These are phyloP conservation scores for Asterionellopsis glacialis DNA, from an alignment of 108 stramenopile genomes.

Conservation along the genomic window DNA sequence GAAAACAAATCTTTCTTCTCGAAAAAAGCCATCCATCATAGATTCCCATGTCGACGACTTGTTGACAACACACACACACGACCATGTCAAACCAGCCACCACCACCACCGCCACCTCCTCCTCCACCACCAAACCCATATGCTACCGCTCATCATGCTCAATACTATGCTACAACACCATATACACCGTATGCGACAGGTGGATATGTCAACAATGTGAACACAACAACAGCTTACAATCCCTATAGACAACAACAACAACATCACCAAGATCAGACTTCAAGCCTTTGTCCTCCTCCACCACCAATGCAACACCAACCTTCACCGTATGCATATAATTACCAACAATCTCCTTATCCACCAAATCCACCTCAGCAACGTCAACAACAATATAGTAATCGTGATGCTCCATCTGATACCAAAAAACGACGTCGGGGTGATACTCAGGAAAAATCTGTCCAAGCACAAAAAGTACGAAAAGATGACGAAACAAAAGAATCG, in stretches of 20 bases:
- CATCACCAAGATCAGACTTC: conserved; percentile 2
- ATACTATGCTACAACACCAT: too few species aligned
- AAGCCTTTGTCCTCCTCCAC: conserved; percentile 4
- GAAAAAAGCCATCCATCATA: too few species aligned
- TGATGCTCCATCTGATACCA: too few species aligned
- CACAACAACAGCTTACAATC: too few species aligned
- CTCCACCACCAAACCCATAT: conserved; percentile 10
- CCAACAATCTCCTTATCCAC: neutral
- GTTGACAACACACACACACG: too few species aligned
- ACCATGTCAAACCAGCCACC: conserved; percentile 2
- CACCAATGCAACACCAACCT: conserved; percentile 6
- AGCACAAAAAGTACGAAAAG: neutral
- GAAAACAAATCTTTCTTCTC: too few species aligned
- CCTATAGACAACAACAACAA: neutral
- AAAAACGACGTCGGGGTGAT: too few species aligned
- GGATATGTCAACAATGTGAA: too few species aligned
- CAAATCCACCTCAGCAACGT: too few species aligned
- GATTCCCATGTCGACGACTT: too few species aligned
- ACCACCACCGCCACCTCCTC: conserved; percentile 20
- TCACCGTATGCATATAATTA: neutral
- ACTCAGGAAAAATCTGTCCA: neutral
- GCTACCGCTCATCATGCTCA: neutral
- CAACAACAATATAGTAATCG: too few species aligned
- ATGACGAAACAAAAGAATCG: neutral
- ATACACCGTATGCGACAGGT: too few species aligned